Conservation (phyloP, 176 grass and related monocot genomes). For the Rhynchospora breviuscula region DNA sequence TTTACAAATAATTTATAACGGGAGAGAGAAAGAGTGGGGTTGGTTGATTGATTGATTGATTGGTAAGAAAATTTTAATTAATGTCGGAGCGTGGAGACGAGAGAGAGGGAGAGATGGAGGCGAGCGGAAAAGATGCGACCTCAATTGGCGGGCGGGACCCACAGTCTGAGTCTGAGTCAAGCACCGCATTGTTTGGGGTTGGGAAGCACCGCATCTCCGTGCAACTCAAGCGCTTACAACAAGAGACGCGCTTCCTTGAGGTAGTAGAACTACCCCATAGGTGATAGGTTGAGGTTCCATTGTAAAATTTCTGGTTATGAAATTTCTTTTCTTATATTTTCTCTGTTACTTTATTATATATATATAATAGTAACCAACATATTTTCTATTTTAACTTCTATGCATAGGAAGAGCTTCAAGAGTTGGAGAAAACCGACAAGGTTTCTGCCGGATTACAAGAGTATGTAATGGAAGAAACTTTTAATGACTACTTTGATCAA, state of each 20-base stretch:
- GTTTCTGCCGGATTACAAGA: slow-evolving; percentile 59
- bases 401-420: slow-evolving; percentile 68
- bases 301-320: not conserved
- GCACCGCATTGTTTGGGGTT: not conserved
- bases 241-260: slow-evolving; percentile 17
- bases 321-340: not conserved
- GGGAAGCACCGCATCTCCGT: slow-evolving; percentile 18
- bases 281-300: not conserved
- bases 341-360: not conserved
- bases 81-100: too few species aligned
- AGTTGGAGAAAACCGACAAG: slow-evolving; percentile 58
- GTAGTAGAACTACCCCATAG: not conserved
- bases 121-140: not conserved
- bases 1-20: not conserved
- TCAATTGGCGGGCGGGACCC: not conserved
- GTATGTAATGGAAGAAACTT: slow-evolving; percentile 35
- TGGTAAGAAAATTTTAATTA: too few species aligned
- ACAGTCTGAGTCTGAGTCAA: not conserved
- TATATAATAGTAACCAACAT: not conserved
- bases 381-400: not conserved
- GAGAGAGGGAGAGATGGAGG: not conserved
- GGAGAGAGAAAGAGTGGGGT: not conserved
- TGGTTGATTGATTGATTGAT: not conserved
- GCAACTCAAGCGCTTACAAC: slow-evolving; percentile 4
- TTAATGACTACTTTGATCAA: not conserved